These are phyloP conservation scores for Silene noctiflora DNA, from an alignment of 179 eudicot genomes.

Conservation along the genomic window DNA sequence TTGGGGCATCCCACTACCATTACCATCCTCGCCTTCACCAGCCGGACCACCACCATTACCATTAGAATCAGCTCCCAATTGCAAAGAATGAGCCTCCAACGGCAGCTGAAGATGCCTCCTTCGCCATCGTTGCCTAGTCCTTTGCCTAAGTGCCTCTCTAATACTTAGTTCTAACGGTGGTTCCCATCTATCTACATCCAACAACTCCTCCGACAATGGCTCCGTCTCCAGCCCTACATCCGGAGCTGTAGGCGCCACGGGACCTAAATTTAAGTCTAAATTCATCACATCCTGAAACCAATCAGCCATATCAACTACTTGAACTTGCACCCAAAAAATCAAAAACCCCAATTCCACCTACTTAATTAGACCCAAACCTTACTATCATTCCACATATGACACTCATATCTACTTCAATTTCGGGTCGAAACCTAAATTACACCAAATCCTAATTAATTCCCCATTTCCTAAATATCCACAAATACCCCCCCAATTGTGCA, in stretches of 20 bases:
- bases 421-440: constrained; percentile 18
- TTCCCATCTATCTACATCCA: constrained; percentile 58
- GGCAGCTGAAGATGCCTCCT: constrained; percentile 52
- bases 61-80: constrained; percentile 36
- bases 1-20: constrained; percentile 38
- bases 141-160: constrained; percentile 45
- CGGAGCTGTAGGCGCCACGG: constrained; percentile 36
- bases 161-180: constrained; percentile 30
- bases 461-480: constrained; percentile 19
- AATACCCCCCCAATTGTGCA: constrained; percentile 6
- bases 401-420: constrained; percentile 15
- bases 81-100: constrained; percentile 40
- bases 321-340: not conserved
- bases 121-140: constrained; percentile 55
- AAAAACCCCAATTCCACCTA: not conserved
- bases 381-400: constrained; percentile 7
- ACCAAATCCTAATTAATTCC: constrained; percentile 23
- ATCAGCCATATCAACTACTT: constrained; percentile 52
- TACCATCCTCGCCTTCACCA: constrained; percentile 23
- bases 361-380: constrained; percentile 11
- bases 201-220: constrained; percentile 30
- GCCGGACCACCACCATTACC: not conserved
- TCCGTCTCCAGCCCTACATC: constrained; percentile 35
- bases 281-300: constrained; percentile 59
- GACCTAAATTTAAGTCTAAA: constrained; percentile 83